Evolutionary conservation across 257 asterid genomes (phyloP).

Genomic region (Fraxinus cuspidata): DNA sequence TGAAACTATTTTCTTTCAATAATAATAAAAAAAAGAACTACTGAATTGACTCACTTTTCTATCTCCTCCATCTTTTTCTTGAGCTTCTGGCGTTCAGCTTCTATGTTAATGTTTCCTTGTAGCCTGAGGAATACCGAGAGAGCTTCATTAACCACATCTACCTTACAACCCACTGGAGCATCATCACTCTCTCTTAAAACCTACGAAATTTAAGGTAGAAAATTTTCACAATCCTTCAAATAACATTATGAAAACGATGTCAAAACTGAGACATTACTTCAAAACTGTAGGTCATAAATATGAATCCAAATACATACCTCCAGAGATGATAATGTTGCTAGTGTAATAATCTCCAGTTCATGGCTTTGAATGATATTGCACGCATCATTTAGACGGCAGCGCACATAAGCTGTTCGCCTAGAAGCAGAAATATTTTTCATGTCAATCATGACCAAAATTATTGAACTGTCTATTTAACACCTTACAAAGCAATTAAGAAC

Average conservation of each 20-base stretch:
- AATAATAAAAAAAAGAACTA: background rate
- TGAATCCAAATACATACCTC: slow-evolving; percentile 45
- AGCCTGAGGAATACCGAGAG: slow-evolving; percentile 63
- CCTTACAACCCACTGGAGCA: slow-evolving; percentile 70
- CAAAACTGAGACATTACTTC: background rate
- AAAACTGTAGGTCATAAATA: slow-evolving; percentile 1
- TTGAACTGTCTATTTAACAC: slow-evolving; percentile 12
- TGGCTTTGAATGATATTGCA: slow-evolving; percentile 45
- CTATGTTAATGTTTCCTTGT: slow-evolving; percentile 49
- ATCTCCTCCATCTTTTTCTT: slow-evolving; percentile 76
- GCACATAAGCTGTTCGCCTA: slow-evolving; percentile 78
- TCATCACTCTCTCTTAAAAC: slow-evolving; percentile 60
- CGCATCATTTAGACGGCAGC: slow-evolving; percentile 59
- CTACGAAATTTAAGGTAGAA: slow-evolving; percentile 35
- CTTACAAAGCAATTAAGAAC: slow-evolving; percentile 11
- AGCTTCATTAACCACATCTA: slow-evolving; percentile 61
- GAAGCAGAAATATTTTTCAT: slow-evolving; percentile 12
- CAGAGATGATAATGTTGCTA: slow-evolving; percentile 71
- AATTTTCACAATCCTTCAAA: background rate
- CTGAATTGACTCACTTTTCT: slow-evolving; percentile 48
- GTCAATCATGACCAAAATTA: background rate
- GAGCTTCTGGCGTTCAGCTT: slow-evolving; percentile 79
- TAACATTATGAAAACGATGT: background rate
- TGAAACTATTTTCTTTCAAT: background rate
- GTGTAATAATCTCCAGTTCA: slow-evolving; percentile 72